phyloP scores from a whole-genome alignment of 2,329 filamentous ascomycete species.

The Coniochaeta ligniaria region DNA sequence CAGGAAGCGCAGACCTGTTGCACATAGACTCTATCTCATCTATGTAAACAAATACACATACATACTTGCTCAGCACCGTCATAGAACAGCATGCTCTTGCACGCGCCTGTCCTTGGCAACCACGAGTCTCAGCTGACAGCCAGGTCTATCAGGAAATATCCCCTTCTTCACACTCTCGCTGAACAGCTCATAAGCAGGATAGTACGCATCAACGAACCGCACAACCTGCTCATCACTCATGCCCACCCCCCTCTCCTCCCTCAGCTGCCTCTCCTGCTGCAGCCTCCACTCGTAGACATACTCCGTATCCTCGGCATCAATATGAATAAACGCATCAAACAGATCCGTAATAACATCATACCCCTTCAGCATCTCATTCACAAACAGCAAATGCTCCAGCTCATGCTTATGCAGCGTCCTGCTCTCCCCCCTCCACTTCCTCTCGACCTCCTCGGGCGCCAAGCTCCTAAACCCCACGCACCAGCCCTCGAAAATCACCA shows the following conservation, averaged over 20 bases:
- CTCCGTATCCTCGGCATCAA: slow-evolving; percentile 62
- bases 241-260: slow-evolving; percentile 58
- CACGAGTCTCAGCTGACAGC: slow-evolving; percentile 53
- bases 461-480: slow-evolving; percentile 76
- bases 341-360: slow-evolving; percentile 43
- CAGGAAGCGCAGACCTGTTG: neutral
- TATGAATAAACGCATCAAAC: slow-evolving; percentile 49
- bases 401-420: slow-evolving; percentile 40
- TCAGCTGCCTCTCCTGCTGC: slow-evolving; percentile 70
- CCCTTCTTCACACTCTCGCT: slow-evolving; percentile 51
- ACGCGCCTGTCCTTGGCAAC: slow-evolving; percentile 55
- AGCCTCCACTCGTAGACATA: slow-evolving; percentile 82
- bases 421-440: slow-evolving; percentile 38
- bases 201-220: slow-evolving; percentile 64
- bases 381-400: slow-evolving; percentile 39
- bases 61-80: slow-evolving; percentile 5
- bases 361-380: slow-evolving; percentile 38
- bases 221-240: slow-evolving; percentile 79
- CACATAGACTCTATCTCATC: neutral
- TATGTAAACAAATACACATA: neutral
- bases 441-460: slow-evolving; percentile 37
- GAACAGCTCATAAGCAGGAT: slow-evolving; percentile 66
- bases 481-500: slow-evolving; percentile 86
- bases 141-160: slow-evolving; percentile 40
- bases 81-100: slow-evolving; percentile 46